Evolutionary conservation across 2,329 filamentous ascomycete genomes (phyloP).

Genomic region (Xylaria polymorpha): DNA sequence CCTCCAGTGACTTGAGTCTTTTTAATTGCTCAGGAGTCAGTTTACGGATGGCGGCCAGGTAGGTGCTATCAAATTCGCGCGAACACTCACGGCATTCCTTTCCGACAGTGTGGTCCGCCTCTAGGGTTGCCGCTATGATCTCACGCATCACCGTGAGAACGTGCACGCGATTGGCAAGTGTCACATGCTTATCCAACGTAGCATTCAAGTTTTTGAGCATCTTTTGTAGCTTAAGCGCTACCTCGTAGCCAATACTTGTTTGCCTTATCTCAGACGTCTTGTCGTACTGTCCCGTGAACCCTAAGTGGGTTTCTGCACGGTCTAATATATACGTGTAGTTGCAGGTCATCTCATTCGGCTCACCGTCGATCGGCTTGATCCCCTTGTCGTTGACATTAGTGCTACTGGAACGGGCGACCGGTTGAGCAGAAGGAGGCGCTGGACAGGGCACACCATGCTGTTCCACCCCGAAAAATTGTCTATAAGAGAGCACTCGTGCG

Average conservation of each 20-base stretch:
- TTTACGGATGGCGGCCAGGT: conserved; percentile 35
- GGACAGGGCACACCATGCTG: neutral
- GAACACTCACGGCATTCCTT: conserved; percentile 31
- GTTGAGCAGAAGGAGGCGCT: neutral
- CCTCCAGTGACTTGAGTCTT: conserved; percentile 37
- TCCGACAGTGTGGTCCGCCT: conserved; percentile 36
- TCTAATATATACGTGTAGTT: conserved; percentile 39
- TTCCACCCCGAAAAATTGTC: neutral
- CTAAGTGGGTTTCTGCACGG: conserved; percentile 37
- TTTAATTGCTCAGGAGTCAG: conserved; percentile 34
- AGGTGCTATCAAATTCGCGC: conserved; percentile 36
- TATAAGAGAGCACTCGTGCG: neutral
- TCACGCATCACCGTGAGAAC: conserved; percentile 43
- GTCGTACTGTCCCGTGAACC: conserved; percentile 39
- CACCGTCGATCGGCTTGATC: conserved; percentile 17
- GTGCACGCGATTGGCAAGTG: conserved; percentile 41
- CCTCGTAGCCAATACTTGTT: conserved; percentile 25
- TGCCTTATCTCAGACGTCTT: conserved; percentile 31
- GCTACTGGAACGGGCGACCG: neutral
- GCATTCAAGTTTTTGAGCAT: conserved; percentile 36
- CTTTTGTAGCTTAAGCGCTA: conserved; percentile 39
- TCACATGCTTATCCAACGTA: conserved; percentile 33
- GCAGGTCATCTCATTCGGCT: conserved; percentile 30
- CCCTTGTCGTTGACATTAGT: conserved; percentile 7
- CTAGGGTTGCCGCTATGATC: conserved; percentile 37